Evolutionary conservation across 176 grass and related monocot genomes (phyloP).

Genomic region (Oryza punctata): DNA sequence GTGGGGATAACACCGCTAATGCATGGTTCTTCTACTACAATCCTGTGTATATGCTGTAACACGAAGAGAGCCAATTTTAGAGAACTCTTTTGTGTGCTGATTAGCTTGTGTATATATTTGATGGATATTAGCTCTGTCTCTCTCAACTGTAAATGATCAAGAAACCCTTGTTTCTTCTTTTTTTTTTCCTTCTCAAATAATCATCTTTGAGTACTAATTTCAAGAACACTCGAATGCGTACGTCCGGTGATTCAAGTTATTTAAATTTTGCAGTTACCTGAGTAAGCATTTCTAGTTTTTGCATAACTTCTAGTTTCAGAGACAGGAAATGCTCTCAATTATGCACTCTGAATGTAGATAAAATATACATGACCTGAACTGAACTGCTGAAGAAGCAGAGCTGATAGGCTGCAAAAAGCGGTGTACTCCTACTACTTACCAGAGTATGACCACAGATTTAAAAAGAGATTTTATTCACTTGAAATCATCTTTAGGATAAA

Average conservation of each 20-base stretch:
- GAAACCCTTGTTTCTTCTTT: too few relatives aligned
- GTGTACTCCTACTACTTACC: neutral
- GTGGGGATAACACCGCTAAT: neutral
- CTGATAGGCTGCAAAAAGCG: too few relatives aligned
- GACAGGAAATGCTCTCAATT: neutral
- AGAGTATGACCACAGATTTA: too few relatives aligned
- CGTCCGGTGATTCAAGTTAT: neutral
- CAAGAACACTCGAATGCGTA: neutral
- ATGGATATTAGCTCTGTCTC: neutral
- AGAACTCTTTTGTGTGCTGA: conserved; percentile 28
- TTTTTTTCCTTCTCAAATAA: too few relatives aligned
- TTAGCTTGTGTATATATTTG: neutral
- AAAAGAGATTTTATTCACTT: too few relatives aligned
- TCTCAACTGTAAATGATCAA: neutral
- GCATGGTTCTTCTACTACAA: neutral
- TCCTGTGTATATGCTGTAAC: neutral
- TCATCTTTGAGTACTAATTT: neutral
- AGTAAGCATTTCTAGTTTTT: neutral
- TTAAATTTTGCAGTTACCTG: neutral
- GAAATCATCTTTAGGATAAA: too few relatives aligned
- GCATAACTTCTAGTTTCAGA: neutral
- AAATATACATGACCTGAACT: neutral
- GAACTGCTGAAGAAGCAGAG: neutral
- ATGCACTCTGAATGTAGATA: neutral
- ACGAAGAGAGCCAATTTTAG: conserved; percentile 28